phyloP scores from a whole-genome alignment of 768 basidiomycete genomes.

The Tylopilus rubrobrunneus region DNA sequence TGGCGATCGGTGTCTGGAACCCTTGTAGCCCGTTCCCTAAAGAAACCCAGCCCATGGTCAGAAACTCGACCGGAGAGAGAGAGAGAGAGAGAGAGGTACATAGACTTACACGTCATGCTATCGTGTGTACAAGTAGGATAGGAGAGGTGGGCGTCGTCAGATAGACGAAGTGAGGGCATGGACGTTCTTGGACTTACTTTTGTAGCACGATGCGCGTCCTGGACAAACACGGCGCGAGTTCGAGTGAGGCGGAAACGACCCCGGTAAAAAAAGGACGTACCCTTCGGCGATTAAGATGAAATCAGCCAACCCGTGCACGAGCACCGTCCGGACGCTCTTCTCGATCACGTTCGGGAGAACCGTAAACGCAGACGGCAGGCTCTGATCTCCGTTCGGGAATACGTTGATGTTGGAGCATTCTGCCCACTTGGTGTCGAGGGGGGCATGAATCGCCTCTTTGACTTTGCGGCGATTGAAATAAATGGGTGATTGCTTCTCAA shows the following conservation, averaged over 20 bases:
- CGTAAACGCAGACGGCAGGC: conserved; percentile 57
- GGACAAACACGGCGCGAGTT: not conserved
- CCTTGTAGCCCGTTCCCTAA: conserved; percentile 61
- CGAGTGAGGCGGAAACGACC: not conserved
- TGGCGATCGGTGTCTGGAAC: conserved; percentile 63
- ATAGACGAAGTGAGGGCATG: not conserved
- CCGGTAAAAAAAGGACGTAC: conserved; percentile 35
- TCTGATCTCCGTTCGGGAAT: conserved; percentile 59
- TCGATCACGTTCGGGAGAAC: conserved; percentile 75
- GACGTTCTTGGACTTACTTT: conserved; percentile 40
- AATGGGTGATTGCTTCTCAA: conserved; percentile 53
- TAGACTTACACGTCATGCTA: conserved; percentile 40
- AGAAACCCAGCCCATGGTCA: not conserved
- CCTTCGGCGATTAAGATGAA: conserved; percentile 73
- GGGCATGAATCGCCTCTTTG: conserved; percentile 64
- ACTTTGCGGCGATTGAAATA: conserved; percentile 72
- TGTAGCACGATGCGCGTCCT: conserved; percentile 61
- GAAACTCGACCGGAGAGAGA: not conserved
- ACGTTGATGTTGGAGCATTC: conserved; percentile 61
- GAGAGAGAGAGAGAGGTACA: too few relatives aligned
- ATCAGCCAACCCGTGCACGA: conserved; percentile 71
- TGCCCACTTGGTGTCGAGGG: conserved; percentile 52
- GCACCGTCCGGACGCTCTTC: conserved; percentile 64
- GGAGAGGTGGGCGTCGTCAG: too few relatives aligned
- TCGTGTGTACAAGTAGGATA: not conserved